phyloP scores from a whole-genome alignment of 306 rosid genomes.

The Cucumis cinereus region DNA sequence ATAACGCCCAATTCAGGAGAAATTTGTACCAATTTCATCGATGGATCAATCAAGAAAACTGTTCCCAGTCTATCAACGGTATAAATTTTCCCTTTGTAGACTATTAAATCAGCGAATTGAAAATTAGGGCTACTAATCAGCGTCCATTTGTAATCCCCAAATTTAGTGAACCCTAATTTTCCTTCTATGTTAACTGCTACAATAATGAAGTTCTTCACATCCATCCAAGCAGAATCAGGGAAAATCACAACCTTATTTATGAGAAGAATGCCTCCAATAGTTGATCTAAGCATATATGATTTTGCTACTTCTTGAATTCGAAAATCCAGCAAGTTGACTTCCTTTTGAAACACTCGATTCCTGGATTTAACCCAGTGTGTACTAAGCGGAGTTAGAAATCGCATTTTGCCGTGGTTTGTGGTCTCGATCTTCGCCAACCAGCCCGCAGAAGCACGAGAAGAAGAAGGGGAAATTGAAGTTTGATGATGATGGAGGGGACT shows the following conservation, averaged over 20 bases:
- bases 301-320: constrained; percentile 2
- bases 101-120: constrained; percentile 39
- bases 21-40: constrained; percentile 24
- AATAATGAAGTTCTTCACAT: constrained; percentile 7
- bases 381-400: neutral
- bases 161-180: constrained; percentile 25
- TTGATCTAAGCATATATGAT: neutral
- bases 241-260: constrained; percentile 19
- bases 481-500: neutral
- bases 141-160: constrained; percentile 25
- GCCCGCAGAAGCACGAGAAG: neutral
- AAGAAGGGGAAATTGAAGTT: neutral
- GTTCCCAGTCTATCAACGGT: constrained; percentile 52
- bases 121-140: constrained; percentile 20
- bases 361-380: neutral
- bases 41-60: constrained; percentile 37
- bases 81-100: constrained; percentile 39
- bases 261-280: too few species aligned
- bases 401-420: neutral
- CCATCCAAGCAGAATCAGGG: constrained; percentile 30
- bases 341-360: neutral
- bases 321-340: neutral
- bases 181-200: constrained; percentile 26
- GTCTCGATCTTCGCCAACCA: constrained; percentile 18
- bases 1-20: constrained; percentile 32